phyloP scores from a whole-genome alignment of 2,329 filamentous ascomycete genomes.

The Fusarium siculi region DNA sequence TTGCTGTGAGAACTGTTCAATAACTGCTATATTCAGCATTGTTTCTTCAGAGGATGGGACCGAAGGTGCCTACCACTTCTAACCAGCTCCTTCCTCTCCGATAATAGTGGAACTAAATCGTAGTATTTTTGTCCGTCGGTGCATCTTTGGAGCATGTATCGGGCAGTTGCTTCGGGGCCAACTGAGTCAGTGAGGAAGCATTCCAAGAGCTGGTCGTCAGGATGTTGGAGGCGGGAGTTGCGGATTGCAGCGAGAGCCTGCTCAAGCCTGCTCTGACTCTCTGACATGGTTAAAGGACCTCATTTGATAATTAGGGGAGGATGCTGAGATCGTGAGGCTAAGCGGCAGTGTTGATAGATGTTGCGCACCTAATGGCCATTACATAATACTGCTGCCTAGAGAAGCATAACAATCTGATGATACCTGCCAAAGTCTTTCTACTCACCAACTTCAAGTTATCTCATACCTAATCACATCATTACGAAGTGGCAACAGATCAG shows the following conservation, averaged over 20 bases:
- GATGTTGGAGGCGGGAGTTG: accelerated
- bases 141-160: neutral
- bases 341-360: neutral
- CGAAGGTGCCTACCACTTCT: neutral
- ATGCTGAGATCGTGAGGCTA: accelerated
- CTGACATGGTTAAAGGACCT: accelerated
- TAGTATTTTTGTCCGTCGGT: neutral
- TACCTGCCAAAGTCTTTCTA: neutral
- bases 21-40: neutral
- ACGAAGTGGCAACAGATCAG: too few species aligned
- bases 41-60: accelerated
- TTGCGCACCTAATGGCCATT: accelerated
- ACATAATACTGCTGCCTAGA: neutral
- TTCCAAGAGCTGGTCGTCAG: neutral
- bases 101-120: neutral
- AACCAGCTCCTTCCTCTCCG: neutral
- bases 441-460: neutral
- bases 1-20: too few species aligned
- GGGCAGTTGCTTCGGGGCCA: neutral
- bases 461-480: neutral
- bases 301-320: accelerated
- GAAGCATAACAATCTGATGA: neutral
- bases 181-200: neutral
- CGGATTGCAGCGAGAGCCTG: accelerated
- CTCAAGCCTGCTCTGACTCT: accelerated